Evolutionary conservation across 2,329 filamentous ascomycete genomes (phyloP), one percentile per base, ranked within the genome.

Genomic region (Cadophora sp.): DNA sequence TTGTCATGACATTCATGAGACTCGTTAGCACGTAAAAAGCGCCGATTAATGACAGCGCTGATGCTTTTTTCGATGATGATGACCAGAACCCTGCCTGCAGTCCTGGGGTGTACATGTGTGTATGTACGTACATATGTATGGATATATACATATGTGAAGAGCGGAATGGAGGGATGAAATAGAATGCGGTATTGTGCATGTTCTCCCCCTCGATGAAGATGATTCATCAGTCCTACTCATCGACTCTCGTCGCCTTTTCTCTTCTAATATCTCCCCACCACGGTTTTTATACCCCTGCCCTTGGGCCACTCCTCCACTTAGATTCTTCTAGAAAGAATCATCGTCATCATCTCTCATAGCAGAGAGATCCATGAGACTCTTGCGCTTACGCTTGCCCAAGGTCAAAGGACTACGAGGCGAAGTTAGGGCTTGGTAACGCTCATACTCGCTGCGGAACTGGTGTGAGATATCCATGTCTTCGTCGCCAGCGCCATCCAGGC

Each of bases 401-500:
- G 65, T 48, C 9, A 72, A 55, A 9, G 67, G 67, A 58, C 66
- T 71, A 5, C 68, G 68, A 18, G 74, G 73, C n/a, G 68, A 70
- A 18, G 69, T 71, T 7, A 75, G 51, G 27, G 73, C 74, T 47
- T 74, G 74, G 43, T 67, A 77, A 9, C 65, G 71, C 24, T 77
- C 75, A 65, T 77, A 77, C 63, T 76, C 75, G 20, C 68, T 72
- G 36, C 58, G 68, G 45, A 73, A 72, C 50, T 72, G 66, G 18
- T 66, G 68, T 39, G 30, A 67, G 48, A 22, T 68, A 13, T 67
- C 67, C 8, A 30, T 30, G 27, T 73, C 73, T 27, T 70, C 64
- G n/a, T 71, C 70, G 13, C 71, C 70, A 11, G 65, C 69, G 36
- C 58, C 66, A 45, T 72, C 71, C 4, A 47, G 20, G 22, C 65